Evolutionary conservation across 2,329 filamentous ascomycete genomes (phyloP), one percentile per base, ranked within the genome.

Genomic region (Aureobasidium sp.): DNA sequence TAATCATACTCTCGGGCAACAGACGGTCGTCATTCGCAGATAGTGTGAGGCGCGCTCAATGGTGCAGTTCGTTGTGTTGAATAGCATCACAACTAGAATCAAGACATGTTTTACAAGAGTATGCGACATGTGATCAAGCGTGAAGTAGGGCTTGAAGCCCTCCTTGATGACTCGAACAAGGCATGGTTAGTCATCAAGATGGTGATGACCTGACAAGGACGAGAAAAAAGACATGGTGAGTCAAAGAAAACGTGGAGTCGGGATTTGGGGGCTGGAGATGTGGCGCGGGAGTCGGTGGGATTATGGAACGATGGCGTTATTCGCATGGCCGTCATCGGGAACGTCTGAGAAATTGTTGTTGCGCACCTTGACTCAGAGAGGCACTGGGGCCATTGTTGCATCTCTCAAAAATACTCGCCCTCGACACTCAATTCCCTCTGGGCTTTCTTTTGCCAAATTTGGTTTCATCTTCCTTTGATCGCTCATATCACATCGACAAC

Each of bases 1-100:
- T 59, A 59, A 59, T 59, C 55, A 59, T 59, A 47, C 41, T 59
- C 55, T 46, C 55, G 55, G 55, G 44, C 20, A 41, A 59, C 55
- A 59, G 55, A 59, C 17, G 43, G 32, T 47, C 26, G 41, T 43
- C 39, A 26, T 9, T 5, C 7, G 15, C n/a, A 36, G 55, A 47
- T 15, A 27, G 4, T 27, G 43, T 59, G 43, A 59, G 29, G 43
- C 8, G 43, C n/a, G 5, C n/a, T 29, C n/a, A 8, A 12, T 9
- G 20, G 20, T 12, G 10, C 2, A 20, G 17, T n/a, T 46, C 29
- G 10, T 34, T 46, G 24, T 55, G 27, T 20, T 27, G 36, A 55
- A 43, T 44, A 43, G 32, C 32, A 34, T 34, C 32, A 34, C 32
- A 13, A 47, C 55, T 47, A 8, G 15, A 59, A 47, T 59, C 29